Evolutionary conservation across 768 basidiomycete genomes (phyloP).

Genomic region (Mycena maculata): DNA sequence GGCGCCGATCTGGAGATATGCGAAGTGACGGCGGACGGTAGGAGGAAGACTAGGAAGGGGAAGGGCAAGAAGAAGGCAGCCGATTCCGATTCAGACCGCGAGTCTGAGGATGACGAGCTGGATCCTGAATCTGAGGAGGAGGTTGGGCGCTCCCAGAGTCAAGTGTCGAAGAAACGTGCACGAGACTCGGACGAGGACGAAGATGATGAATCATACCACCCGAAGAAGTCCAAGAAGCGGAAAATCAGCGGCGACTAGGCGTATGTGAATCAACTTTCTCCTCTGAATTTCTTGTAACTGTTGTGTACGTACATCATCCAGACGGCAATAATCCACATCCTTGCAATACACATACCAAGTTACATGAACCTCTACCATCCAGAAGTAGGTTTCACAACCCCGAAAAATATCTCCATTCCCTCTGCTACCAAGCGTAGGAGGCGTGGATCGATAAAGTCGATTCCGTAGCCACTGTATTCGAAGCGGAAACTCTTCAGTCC

Average conservation of each 20-base stretch:
- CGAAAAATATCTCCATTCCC: no score
- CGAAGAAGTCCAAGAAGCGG: constrained; percentile 15
- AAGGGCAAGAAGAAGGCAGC: constrained; percentile 8
- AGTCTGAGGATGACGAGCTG: constrained; percentile 5
- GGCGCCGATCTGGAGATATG: constrained; percentile 30
- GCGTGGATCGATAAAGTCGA: no score
- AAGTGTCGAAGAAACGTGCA: not conserved
- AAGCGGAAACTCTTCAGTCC: no score
- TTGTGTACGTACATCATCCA: no score
- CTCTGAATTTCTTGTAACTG: no score
- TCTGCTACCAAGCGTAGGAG: no score
- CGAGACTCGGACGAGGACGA: constrained; percentile 16
- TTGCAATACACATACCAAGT: no score
- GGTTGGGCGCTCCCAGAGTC: not conserved
- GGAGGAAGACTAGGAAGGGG: constrained; percentile 12
- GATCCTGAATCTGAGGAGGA: constrained; percentile 13
- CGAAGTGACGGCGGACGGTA: constrained; percentile 28
- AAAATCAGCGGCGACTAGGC: not conserved
- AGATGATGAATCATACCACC: constrained; percentile 3
- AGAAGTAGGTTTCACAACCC: no score
- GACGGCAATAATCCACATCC: no score
- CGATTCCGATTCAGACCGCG: constrained; percentile 4
- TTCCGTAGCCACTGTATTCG: no score
- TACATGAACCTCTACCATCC: no score
- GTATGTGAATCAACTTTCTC: no score